These are phyloP conservation scores for Capsella rubella DNA, from an alignment of 441 rosid genomes.

Conservation along the genomic window DNA sequence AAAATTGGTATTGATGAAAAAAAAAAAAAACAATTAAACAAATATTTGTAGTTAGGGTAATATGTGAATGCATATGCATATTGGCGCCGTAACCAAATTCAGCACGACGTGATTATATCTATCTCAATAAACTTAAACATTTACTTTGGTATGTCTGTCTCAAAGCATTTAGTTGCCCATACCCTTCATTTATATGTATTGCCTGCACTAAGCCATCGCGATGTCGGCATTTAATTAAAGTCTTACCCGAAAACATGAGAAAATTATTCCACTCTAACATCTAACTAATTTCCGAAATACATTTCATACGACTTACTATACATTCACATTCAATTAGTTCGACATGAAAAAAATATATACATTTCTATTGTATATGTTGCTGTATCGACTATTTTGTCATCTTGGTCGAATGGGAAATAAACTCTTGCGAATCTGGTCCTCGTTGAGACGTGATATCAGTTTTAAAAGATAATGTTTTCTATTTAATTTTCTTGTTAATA, in stretches of 20 bases:
- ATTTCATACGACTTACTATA: not conserved
- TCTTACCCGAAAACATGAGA: constrained; percentile 1
- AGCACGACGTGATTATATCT: constrained; percentile 17
- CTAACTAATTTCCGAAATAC: not conserved
- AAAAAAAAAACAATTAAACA: not conserved
- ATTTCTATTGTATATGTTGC: not conserved
- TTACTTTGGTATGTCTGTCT: not conserved
- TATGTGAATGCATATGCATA: constrained; percentile 26
- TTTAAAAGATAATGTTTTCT: not conserved
- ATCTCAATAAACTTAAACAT: constrained; percentile 6
- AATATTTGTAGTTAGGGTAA: not conserved
- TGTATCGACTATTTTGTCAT: not conserved
- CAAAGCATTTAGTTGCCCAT: not conserved
- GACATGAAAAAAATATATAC: no score
- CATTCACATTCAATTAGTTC: no score
- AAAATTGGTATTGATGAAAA: not conserved
- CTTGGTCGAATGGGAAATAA: not conserved
- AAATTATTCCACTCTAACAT: constrained; percentile 8
- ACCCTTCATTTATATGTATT: not conserved
- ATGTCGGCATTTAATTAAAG: constrained; percentile 1
- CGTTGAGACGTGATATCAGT: not conserved
- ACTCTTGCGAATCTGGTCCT: no score
- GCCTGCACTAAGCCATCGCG: not conserved
- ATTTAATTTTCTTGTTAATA: not conserved
- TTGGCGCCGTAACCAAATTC: constrained; percentile 43